Percentiles rank a stretch among this genome's conserved stretches.
Evolutionary conservation across 495 filamentous ascomycete species (phyloP).

Genomic region (Daldinia loculata): DNA sequence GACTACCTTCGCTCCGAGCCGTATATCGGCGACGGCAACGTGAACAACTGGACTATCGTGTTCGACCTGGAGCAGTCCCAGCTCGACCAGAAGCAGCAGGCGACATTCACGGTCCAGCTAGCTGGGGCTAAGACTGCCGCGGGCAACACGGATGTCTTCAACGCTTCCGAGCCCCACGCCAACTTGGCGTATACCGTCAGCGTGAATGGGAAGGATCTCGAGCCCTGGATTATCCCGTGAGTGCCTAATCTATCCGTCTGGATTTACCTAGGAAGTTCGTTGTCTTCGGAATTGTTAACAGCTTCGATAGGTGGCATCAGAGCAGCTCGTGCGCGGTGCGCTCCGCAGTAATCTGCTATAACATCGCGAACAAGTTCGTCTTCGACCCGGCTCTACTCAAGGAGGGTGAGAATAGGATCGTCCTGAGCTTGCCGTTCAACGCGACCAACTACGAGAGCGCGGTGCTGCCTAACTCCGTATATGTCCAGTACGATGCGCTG

Average conservation of each 20-base stretch:
- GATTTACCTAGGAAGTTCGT: not conserved
- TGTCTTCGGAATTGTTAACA: conserved; percentile 10
- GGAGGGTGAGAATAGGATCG: conserved; percentile 58
- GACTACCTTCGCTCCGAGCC: conserved; percentile 44
- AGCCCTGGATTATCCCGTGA: conserved; percentile 59
- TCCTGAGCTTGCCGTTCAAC: conserved; percentile 61
- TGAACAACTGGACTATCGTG: conserved; percentile 64
- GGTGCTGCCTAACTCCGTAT: conserved; percentile 57
- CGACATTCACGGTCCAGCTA: conserved; percentile 65
- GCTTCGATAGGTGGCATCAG: conserved; percentile 46
- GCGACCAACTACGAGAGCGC: conserved; percentile 64
- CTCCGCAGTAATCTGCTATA: conserved; percentile 65
- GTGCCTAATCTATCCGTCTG: conserved; percentile 14
- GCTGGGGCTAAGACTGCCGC: conserved; percentile 65
- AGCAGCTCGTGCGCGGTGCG: conserved; percentile 63
- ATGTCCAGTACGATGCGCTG: conserved; percentile 68
- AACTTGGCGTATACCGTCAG: conserved; percentile 56
- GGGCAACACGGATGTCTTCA: conserved; percentile 64
- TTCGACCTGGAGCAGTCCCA: conserved; percentile 53
- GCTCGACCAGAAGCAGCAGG: conserved; percentile 46
- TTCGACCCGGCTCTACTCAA: conserved; percentile 57
- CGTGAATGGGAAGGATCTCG: conserved; percentile 54
- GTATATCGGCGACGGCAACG: conserved; percentile 51
- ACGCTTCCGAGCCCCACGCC: conserved; percentile 54
- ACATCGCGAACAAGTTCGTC: conserved; percentile 59